Evolutionary conservation across 2,329 filamentous ascomycete species (phyloP), one percentile per base, ranked within the genome.

Genomic region (Calonectria leucothoes): DNA sequence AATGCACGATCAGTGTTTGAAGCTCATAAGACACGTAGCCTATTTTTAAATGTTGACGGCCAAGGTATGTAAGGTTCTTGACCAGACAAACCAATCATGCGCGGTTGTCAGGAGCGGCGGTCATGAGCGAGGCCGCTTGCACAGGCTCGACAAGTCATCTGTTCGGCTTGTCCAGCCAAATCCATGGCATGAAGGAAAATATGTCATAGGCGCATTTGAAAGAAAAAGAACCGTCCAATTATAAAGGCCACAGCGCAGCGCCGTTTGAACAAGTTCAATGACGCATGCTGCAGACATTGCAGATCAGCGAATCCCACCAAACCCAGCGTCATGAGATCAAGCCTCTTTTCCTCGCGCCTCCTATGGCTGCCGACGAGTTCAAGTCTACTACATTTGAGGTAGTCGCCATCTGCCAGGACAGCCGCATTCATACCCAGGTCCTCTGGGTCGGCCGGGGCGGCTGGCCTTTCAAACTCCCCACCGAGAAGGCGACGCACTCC

Each of bases 401-500:
- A 70, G 82, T 90, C 79, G 82, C 88, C 71, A 85, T 91, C 69
- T 86, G 86, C 74, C 88, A 89, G 42, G 88, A 84, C 76, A 88
- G 83, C 68, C 80, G 78, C 1, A 83, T 92, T 31, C 90, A 92
- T 76, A 87, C 87, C 75, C 77, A 82, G 29, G 57, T 68, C 48
- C 81, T 90, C 79, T 85, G 85, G 73, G 91, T 91, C 37, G 79
- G 84, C 8, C 73, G 82, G 66, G 82, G 82, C 79, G 83, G 83
- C 77, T 75, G 92, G 73, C 83, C 86, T 69, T 80, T 90, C 74
- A 83, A 86, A 67, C 80, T 87, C 39, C 75, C 82, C 7, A 77
- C 81, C n/a, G 87, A 90, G 80, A 84, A 86, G 75, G 89, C 90
- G 55, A 82, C 82, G 33, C 93, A 91, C 83, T 82, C 86, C 77